A percentile compares a stretch with the other conserved stretches of the same genome.
Conservation (phyloP, 2,329 filamentous ascomycete species). For the Cadophora sp. region DNA sequence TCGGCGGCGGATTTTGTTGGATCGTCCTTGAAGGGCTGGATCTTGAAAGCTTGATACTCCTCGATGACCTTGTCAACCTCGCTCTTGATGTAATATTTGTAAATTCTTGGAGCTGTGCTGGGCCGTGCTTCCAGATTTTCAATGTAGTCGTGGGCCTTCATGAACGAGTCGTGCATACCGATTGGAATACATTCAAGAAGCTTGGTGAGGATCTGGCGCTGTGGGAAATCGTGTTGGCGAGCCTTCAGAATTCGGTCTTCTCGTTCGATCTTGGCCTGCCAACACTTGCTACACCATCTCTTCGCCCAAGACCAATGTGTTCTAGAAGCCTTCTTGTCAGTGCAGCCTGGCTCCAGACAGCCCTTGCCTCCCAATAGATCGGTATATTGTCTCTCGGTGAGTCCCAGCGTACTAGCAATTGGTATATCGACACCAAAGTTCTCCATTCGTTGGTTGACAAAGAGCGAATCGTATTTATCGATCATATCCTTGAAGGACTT, state of each 20-base stretch:
- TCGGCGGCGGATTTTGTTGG: constrained; percentile 37
- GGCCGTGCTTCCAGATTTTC: constrained; percentile 34
- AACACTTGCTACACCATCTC: constrained; percentile 42
- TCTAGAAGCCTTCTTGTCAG: constrained; percentile 37
- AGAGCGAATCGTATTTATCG: constrained; percentile 39
- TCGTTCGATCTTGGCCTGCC: constrained; percentile 41
- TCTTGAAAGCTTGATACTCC: constrained; percentile 41
- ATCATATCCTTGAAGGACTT: constrained; percentile 35
- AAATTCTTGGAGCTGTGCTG: constrained; percentile 38
- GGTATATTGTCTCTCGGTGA: constrained; percentile 40
- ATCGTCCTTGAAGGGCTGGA: constrained; percentile 37
- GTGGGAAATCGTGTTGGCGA: constrained; percentile 31
- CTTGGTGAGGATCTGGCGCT: constrained; percentile 34
- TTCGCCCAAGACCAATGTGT: constrained; percentile 45
- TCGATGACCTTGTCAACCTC: constrained; percentile 40
- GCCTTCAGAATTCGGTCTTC: constrained; percentile 43
- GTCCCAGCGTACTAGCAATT: constrained; percentile 26
- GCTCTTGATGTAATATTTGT: constrained; percentile 40
- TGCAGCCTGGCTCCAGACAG: constrained; percentile 38
- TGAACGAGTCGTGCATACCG: constrained; percentile 44
- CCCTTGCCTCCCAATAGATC: constrained; percentile 44
- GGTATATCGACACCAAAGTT: constrained; percentile 44
- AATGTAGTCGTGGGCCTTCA: constrained; percentile 43
- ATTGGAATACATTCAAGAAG: constrained; percentile 44
- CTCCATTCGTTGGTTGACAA: constrained; percentile 41